phyloP scores from a whole-genome alignment of 352 stramenopile species.

The Globisporangium radiosum region DNA sequence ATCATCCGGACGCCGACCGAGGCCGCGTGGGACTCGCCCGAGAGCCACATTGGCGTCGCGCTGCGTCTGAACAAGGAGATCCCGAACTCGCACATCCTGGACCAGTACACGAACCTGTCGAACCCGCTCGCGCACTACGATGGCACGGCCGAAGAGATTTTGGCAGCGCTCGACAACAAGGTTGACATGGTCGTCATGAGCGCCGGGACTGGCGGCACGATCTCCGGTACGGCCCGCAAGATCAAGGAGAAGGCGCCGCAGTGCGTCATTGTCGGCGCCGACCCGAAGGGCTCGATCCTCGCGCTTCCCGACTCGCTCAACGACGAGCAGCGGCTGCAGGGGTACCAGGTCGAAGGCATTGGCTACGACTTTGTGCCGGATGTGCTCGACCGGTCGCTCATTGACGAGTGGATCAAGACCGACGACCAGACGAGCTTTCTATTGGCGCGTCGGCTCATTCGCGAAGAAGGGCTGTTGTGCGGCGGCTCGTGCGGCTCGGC shows the following conservation, averaged over 20 bases:
- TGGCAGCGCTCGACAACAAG: constrained; percentile 88
- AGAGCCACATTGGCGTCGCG: constrained; percentile 92
- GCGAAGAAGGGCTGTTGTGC: constrained; percentile 92
- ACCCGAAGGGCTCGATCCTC: constrained; percentile 91
- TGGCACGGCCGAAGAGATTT: constrained; percentile 92
- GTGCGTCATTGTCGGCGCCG: constrained; percentile 84
- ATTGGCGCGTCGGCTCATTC: constrained; percentile 91
- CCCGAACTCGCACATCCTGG: constrained; percentile 92
- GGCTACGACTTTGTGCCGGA: constrained; percentile 96
- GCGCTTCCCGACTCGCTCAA: constrained; percentile 89
- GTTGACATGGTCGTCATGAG: constrained; percentile 94
- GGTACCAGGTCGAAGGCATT: constrained; percentile 94
- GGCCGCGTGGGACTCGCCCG: constrained; percentile 92
- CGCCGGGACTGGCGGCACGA: constrained; percentile 93
- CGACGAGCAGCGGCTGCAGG: constrained; percentile 81
- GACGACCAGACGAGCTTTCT: constrained; percentile 93
- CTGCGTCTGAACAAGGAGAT: constrained; percentile 88
- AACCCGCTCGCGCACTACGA: constrained; percentile 96
- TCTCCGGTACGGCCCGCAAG: constrained; percentile 91
- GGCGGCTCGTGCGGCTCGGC: constrained; percentile 90
- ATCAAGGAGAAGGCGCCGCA: constrained; percentile 89
- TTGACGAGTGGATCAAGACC: constrained; percentile 94
- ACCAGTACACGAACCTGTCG: constrained; percentile 94
- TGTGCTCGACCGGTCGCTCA: constrained; percentile 88
- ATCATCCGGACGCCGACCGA: constrained; percentile 95